Base-by-base conservation (phyloP, 768 basidiomycete genomes). In the Lactifluus hygrophoroides region DNA sequence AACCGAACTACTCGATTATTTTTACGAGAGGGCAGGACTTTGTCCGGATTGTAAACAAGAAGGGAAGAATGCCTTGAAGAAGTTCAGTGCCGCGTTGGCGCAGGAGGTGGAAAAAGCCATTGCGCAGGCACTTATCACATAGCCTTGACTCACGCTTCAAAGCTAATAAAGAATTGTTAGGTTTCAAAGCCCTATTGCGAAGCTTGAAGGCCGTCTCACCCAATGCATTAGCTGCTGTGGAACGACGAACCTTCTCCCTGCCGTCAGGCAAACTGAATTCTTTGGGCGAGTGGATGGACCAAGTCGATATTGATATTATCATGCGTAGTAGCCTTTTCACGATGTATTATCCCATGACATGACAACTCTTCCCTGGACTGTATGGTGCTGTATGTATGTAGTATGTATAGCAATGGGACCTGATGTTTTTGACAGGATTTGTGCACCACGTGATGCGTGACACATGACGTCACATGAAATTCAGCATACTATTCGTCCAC, bases 11-110 rank as follows among this genome's bases (percentile, higher is more conserved):
- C 45, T 61, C 23, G 57, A 61, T 17, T 3, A 37, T 43, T 61
- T 61, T 27, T 27, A 35, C 45, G 40, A 61, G n/a, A 4, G 1
- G 10, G 30, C 40, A n/a, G 43, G 14, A 21, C n/a, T 40, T 43
- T 61, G 60, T 47, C 30, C 46, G n/a, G 60, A 61, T 19, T 61
- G 60, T 45, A 50, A 59, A 43, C 38, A 58, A 28, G 60, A 61
- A 42, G 56, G 56, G 34, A 57, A 34, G 23, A 51, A 45, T 10
- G 56, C 56, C 25, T 49, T 61, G 37, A 58, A 35, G 19, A 58
- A 42, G n/a, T 49, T 61, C 32, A 61, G 60, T 48, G 14, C 50
- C 5, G 49, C 56, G 8, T 52, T 61, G 28, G 60, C 60, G 11
- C 51, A 48, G 32, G 60, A 61, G 30, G 51, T 61, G 11, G 60